These are phyloP conservation scores for Acer saccharum DNA, from an alignment of 345 rosid genomes.

Conservation along the genomic window DNA sequence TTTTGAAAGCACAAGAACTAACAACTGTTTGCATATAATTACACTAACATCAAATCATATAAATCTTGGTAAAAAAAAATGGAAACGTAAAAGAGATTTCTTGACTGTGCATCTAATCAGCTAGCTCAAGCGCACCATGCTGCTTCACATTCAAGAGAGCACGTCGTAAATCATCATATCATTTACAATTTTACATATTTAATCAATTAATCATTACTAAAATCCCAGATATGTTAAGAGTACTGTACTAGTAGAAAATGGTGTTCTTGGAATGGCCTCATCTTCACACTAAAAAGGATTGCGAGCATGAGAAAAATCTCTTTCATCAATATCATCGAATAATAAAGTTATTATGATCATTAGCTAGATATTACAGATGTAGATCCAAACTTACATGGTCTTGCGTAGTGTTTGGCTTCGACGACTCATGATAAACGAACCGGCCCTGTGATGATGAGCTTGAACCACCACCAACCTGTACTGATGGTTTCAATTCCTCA, in stretches of 20 bases:
- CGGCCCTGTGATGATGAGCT: conserved; percentile 34
- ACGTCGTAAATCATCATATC: conserved; percentile 14
- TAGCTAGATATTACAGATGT: conserved; percentile 55
- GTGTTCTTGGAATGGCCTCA: conserved; percentile 23
- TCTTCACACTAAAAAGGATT: conserved; percentile 8
- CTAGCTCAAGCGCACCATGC: neutral
- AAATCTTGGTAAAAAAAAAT: no score
- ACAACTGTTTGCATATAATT: neutral
- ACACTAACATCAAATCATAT: neutral
- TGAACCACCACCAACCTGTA: conserved; percentile 27
- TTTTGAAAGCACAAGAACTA: conserved; percentile 7
- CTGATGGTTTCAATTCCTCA: conserved; percentile 37
- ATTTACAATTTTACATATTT: conserved; percentile 17
- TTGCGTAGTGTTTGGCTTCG: conserved; percentile 49
- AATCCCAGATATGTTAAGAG: conserved; percentile 14
- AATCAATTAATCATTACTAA: conserved; percentile 17
- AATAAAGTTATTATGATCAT: no score
- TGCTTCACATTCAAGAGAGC: neutral
- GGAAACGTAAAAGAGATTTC: neutral
- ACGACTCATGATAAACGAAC: conserved; percentile 38
- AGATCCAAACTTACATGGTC: conserved; percentile 98
- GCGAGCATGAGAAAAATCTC: neutral
- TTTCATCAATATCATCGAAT: neutral
- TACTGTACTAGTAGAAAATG: neutral
- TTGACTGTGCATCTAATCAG: conserved; percentile 2